These are phyloP conservation scores for Termitomyces sp. DNA, from an alignment of 768 basidiomycete genomes.

Conservation along the genomic window DNA sequence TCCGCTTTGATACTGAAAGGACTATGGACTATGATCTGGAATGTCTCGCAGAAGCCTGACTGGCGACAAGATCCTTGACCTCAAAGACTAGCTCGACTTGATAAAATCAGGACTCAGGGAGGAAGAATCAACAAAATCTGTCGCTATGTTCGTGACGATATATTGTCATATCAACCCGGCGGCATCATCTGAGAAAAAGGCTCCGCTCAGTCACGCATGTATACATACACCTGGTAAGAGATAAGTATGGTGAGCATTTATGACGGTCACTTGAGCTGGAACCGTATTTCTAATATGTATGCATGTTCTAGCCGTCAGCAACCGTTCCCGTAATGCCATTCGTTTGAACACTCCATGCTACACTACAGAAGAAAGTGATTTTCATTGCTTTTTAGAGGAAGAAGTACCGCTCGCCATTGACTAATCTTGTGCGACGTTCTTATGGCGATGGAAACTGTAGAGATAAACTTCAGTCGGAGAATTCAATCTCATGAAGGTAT, in stretches of 20 bases:
- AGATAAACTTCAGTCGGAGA: constrained; percentile 27
- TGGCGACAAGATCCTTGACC: constrained; percentile 16
- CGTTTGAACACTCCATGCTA: constrained; percentile 30
- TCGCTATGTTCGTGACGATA: neutral
- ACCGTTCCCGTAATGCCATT: constrained; percentile 31
- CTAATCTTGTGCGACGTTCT: constrained; percentile 28
- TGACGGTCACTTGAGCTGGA: constrained; percentile 17
- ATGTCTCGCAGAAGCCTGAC: constrained; percentile 4
- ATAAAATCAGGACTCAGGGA: neutral
- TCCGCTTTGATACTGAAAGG: neutral
- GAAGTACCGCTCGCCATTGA: neutral
- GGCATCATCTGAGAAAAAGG: constrained; percentile 18
- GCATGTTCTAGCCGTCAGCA: constrained; percentile 21
- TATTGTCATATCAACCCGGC: constrained; percentile 18
- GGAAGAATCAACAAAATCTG: neutral
- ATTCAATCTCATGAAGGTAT: too few relatives aligned
- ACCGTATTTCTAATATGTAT: neutral
- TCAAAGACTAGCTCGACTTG: constrained; percentile 14
- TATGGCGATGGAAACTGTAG: constrained; percentile 34
- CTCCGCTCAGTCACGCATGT: constrained; percentile 22
- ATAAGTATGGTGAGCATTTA: neutral
- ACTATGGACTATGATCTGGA: constrained; percentile 6
- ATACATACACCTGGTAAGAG: neutral
- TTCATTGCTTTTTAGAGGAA: neutral
- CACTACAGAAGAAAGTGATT: constrained; percentile 19